A percentile compares a stretch with the other conserved stretches of the same genome.
Evolutionary conservation across 2,329 filamentous ascomycete species (phyloP).

Genomic region (Arthroderma uncinatum): DNA sequence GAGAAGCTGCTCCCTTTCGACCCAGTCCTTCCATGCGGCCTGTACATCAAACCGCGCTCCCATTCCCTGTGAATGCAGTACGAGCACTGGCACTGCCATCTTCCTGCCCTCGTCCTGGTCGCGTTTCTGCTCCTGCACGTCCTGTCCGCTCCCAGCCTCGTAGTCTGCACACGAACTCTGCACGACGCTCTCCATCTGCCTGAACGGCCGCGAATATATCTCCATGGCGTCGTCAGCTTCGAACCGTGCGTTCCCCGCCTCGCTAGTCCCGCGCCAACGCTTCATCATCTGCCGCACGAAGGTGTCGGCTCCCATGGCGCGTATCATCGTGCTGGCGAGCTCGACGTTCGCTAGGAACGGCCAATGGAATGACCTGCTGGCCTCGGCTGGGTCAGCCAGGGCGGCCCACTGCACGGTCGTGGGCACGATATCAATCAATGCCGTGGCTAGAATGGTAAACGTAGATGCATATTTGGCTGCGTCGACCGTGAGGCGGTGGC

Average conservation of each 20-base stretch:
- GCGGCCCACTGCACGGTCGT: conserved; percentile 37
- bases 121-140: conserved; percentile 34
- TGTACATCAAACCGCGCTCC: conserved; percentile 36
- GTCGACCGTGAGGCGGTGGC: conserved; percentile 40
- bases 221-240: conserved; percentile 30
- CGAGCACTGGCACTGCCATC: conserved; percentile 33
- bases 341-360: conserved; percentile 40
- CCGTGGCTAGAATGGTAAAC: conserved; percentile 31
- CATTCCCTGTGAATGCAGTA: conserved; percentile 37
- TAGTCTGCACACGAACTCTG: conserved; percentile 40
- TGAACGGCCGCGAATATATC: conserved; percentile 37
- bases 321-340: conserved; percentile 35
- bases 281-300: conserved; percentile 29
- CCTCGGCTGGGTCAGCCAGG: conserved; percentile 29
- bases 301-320: conserved; percentile 31
- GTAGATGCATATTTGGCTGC: conserved; percentile 18
- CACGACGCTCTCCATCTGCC: conserved; percentile 30
- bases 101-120: conserved; percentile 38
- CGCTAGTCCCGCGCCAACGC: conserved; percentile 21
- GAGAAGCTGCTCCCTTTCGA: conserved; percentile 25
- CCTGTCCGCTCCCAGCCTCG: conserved; percentile 32
- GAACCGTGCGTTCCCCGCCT: conserved; percentile 14
- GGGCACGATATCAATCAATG: conserved; percentile 42
- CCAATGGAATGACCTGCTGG: conserved; percentile 41
- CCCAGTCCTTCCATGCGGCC: conserved; percentile 38